These are phyloP conservation scores for Tillandsia fasciculata DNA, from an alignment of 176 grass and related monocot genomes.

Conservation along the genomic window DNA sequence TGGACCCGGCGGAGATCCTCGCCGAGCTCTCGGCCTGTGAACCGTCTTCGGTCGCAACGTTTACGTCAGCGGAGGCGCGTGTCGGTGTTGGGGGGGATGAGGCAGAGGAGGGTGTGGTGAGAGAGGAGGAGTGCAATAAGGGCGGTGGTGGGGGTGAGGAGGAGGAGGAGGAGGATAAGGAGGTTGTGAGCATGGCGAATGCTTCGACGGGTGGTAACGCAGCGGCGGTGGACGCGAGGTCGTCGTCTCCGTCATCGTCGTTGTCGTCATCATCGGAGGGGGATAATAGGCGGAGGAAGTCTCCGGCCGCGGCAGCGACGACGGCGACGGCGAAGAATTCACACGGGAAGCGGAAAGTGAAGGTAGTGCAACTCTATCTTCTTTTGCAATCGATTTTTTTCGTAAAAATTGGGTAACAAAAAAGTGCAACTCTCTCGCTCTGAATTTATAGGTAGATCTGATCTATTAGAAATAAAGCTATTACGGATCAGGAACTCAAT, in stretches of 20 bases:
- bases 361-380: slow-evolving; percentile 36
- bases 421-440: too few relatives aligned
- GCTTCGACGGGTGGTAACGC: background rate
- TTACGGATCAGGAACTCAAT: too few relatives aligned
- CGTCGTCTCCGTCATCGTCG: slow-evolving; percentile 24
- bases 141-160: background rate
- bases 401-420: background rate
- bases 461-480: too few relatives aligned
- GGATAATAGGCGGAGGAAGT: slow-evolving; percentile 34
- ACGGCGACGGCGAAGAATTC: slow-evolving; percentile 34
- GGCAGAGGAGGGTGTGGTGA: background rate
- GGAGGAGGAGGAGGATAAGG: slow-evolving; percentile 13
- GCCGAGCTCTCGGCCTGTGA: slow-evolving; percentile 39
- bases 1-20: slow-evolving; percentile 72
- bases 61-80: background rate
- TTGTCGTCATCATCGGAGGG: slow-evolving; percentile 25
- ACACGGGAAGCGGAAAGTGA: slow-evolving; percentile 67
- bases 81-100: too few relatives aligned
- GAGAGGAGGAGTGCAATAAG: background rate
- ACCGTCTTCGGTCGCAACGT: background rate
- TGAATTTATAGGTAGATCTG: too few relatives aligned
- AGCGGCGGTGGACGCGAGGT: slow-evolving; percentile 28
- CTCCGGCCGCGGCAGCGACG: slow-evolving; percentile 5
- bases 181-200: background rate
- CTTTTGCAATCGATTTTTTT: slow-evolving; percentile 18